Conservation (phyloP, 2,329 filamentous ascomycete species). For the Fusarium piperis region DNA sequence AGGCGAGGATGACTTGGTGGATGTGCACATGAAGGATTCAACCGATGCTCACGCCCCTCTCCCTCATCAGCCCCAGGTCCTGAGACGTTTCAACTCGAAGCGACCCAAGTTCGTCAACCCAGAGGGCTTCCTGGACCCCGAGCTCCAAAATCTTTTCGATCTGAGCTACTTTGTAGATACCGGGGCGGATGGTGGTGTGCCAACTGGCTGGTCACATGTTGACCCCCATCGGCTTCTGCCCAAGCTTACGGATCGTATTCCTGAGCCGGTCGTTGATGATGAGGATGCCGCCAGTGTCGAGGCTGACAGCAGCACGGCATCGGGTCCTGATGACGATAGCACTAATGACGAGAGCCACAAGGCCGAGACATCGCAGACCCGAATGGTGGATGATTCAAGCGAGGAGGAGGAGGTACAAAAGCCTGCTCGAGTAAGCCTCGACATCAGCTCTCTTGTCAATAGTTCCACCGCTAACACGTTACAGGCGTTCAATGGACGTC, state of each 20-base stretch:
- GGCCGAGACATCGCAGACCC: slow-evolving; percentile 52
- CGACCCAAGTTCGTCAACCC: slow-evolving; percentile 65
- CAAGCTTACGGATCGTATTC: slow-evolving; percentile 58
- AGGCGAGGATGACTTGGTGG: slow-evolving; percentile 89
- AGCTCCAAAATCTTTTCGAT: slow-evolving; percentile 79
- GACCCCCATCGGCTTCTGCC: slow-evolving; percentile 68
- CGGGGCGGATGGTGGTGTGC: slow-evolving; percentile 64
- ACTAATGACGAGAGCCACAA: slow-evolving; percentile 60
- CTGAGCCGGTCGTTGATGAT: slow-evolving; percentile 53
- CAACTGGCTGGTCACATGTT: slow-evolving; percentile 74
- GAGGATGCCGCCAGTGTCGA: slow-evolving; percentile 62
- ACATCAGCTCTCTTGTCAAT: neutral
- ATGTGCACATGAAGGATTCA: slow-evolving; percentile 83
- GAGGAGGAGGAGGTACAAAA: slow-evolving; percentile 62
- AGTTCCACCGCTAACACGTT: neutral
- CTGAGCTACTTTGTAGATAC: slow-evolving; percentile 71
- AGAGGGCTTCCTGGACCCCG: slow-evolving; percentile 67
- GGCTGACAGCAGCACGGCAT: slow-evolving; percentile 58
- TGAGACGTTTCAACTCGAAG: slow-evolving; percentile 59
- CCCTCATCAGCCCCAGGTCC: slow-evolving; percentile 40
- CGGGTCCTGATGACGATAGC: slow-evolving; percentile 62
- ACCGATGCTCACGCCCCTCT: slow-evolving; percentile 44
- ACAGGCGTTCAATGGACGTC: slow-evolving; percentile 33
- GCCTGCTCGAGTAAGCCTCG: slow-evolving; percentile 39
- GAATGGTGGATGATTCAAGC: slow-evolving; percentile 68